Evolutionary conservation across 2,329 filamentous ascomycete species (phyloP).

Genomic region (Alternaria alternata): DNA sequence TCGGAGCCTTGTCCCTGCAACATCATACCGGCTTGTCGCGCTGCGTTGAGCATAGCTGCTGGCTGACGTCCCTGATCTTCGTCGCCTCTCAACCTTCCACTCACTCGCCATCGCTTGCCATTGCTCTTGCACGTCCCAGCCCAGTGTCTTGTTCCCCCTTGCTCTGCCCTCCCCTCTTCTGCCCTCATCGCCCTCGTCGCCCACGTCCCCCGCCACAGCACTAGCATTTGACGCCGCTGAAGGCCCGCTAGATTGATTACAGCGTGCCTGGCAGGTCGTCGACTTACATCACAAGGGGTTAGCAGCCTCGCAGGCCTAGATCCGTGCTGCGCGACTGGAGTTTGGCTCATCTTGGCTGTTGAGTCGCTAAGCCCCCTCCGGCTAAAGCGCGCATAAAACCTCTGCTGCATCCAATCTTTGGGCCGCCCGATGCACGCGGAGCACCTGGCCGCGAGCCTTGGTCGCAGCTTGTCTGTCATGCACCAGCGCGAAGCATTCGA

Average conservation of each 20-base stretch:
- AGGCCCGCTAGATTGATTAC: slow-evolving; percentile 14
- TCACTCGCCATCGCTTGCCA: not conserved
- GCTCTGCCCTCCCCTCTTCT: too few species aligned
- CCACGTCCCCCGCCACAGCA: not conserved
- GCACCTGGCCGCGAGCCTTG: slow-evolving; percentile 31
- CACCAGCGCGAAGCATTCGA: slow-evolving; percentile 19
- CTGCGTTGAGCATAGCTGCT: slow-evolving; percentile 14
- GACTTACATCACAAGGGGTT: slow-evolving; percentile 14
- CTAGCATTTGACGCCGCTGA: slow-evolving; percentile 22
- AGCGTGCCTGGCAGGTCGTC: slow-evolving; percentile 24
- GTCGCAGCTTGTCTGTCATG: slow-evolving; percentile 24
- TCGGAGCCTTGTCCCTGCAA: slow-evolving; percentile 15
- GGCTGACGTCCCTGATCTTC: slow-evolving; percentile 12
- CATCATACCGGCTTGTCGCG: not conserved
- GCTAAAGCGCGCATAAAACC: slow-evolving; percentile 21
- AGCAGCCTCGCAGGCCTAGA: slow-evolving; percentile 23
- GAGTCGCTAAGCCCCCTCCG: slow-evolving; percentile 12
- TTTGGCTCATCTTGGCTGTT: slow-evolving; percentile 28
- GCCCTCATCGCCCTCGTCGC: not conserved
- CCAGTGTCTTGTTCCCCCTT: too few species aligned
- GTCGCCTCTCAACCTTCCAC: slow-evolving; percentile 1
- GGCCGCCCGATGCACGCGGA: slow-evolving; percentile 20
- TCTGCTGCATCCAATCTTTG: slow-evolving; percentile 6
- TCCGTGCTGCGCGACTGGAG: slow-evolving; percentile 20
- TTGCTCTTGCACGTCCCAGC: not conserved